A percentile compares a stretch with the other conserved stretches of the same genome.
phyloP scores from a whole-genome alignment of 225 moss, liverwort and hornwort genomes.

The Takakia lepidozioides region DNA sequence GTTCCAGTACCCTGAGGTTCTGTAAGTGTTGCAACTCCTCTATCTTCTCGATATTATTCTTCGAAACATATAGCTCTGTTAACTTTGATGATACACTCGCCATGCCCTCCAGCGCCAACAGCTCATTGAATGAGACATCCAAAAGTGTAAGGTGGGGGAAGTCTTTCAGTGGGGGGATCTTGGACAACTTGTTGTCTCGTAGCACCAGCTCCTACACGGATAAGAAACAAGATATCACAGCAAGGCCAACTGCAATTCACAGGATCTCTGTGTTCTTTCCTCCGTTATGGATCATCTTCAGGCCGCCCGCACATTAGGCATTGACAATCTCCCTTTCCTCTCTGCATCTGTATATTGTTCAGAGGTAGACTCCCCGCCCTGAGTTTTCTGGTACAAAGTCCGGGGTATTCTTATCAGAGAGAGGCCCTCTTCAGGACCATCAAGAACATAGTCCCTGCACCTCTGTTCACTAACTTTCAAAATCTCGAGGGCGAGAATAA shows the following conservation, averaged over 20 bases:
- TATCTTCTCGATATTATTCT: constrained; percentile 63
- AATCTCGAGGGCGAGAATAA: too few species aligned
- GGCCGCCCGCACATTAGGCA: too few species aligned
- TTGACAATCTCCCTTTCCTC: too few species aligned
- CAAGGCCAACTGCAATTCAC: background rate
- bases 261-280: background rate
- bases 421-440: too few species aligned
- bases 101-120: constrained; percentile 60
- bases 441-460: too few species aligned
- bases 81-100: constrained; percentile 35
- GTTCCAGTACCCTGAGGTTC: constrained; percentile 67
- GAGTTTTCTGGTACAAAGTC: too few species aligned
- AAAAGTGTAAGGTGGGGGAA: constrained; percentile 48
- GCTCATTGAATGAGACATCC: constrained; percentile 86
- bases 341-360: too few species aligned
- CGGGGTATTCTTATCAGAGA: too few species aligned
- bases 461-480: too few species aligned
- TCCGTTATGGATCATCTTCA: too few species aligned
- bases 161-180: constrained; percentile 40
- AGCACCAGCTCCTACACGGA: constrained; percentile 65
- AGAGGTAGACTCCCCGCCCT: too few species aligned
- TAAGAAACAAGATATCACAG: background rate
- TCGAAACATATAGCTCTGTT: constrained; percentile 66
- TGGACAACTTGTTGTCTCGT: constrained; percentile 81
- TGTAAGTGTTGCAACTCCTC: constrained; percentile 72